These are phyloP conservation scores for Pseudofabraea citricarpa DNA, from an alignment of 2,329 filamentous ascomycete genomes.

Conservation along the genomic window DNA sequence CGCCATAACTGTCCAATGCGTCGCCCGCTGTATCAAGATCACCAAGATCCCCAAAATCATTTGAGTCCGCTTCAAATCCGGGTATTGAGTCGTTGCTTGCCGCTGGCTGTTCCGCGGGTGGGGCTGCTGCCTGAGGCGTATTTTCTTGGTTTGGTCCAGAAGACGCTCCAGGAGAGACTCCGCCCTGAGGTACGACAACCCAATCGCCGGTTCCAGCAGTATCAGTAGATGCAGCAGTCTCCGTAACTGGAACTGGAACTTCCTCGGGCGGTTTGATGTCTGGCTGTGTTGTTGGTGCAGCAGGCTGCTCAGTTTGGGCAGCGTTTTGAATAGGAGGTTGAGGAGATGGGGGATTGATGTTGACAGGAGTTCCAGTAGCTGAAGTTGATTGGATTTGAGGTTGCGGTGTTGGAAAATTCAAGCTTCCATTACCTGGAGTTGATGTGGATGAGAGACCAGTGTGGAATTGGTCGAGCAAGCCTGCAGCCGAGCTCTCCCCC, in stretches of 20 bases:
- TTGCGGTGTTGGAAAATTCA: constrained; percentile 55
- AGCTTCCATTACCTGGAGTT: constrained; percentile 41
- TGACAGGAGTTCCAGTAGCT: constrained; percentile 50
- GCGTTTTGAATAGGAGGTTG: constrained; percentile 26
- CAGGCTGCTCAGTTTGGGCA: constrained; percentile 16
- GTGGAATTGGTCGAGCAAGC: constrained; percentile 65
- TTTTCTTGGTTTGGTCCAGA: constrained; percentile 12
- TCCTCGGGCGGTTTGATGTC: constrained; percentile 10
- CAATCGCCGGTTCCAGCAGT: constrained; percentile 59
- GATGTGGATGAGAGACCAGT: constrained; percentile 54
- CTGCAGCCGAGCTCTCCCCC: constrained; percentile 55
- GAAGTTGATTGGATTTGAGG: constrained; percentile 54
- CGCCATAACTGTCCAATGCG: constrained; percentile 61
- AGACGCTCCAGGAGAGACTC: constrained; percentile 32
- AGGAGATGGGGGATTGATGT: constrained; percentile 39
- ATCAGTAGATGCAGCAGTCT: constrained; percentile 21
- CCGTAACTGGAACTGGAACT: neutral
- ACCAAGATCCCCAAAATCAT: constrained; percentile 59
- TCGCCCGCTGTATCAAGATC: constrained; percentile 69
- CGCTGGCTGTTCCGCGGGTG: constrained; percentile 9
- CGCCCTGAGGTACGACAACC: constrained; percentile 68
- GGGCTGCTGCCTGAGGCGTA: constrained; percentile 3
- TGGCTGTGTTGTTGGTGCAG: constrained; percentile 5
- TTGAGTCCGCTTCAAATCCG: constrained; percentile 35
- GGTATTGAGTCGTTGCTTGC: constrained; percentile 11